These are phyloP conservation scores for Nitzschia sp. DNA, from an alignment of 108 stramenopile species.

Conservation along the genomic window DNA sequence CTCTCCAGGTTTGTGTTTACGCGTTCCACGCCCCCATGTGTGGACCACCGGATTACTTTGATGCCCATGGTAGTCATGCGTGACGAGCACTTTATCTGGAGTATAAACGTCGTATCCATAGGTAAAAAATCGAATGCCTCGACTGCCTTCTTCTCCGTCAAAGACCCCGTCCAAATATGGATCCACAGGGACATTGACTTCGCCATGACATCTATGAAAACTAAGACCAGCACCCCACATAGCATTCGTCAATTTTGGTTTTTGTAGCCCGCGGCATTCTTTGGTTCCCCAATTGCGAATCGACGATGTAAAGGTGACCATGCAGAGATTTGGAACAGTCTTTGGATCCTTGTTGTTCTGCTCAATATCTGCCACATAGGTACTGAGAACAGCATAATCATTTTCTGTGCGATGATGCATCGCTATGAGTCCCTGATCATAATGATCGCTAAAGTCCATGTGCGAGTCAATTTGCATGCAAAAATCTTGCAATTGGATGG, in stretches of 20 bases:
- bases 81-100: constrained; percentile 68
- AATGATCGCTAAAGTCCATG: constrained; percentile 76
- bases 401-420: constrained; percentile 80
- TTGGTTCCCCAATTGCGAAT: constrained; percentile 74
- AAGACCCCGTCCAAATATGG: constrained; percentile 77
- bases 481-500: constrained; percentile 71
- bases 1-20: background rate
- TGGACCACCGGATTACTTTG: constrained; percentile 59
- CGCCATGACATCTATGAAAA: constrained; percentile 83
- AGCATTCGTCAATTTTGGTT: constrained; percentile 70
- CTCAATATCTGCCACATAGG: constrained; percentile 78
- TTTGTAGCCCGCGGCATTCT: constrained; percentile 39
- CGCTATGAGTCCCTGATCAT: constrained; percentile 58
- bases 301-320: constrained; percentile 61
- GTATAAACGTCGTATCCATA: constrained; percentile 92
- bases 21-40: constrained; percentile 37
- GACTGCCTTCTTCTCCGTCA: constrained; percentile 91
- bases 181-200: constrained; percentile 85
- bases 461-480: constrained; percentile 89
- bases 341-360: constrained; percentile 50
- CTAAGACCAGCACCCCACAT: constrained; percentile 87
- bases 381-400: constrained; percentile 85
- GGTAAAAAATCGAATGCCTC: constrained; percentile 81
- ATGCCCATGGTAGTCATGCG: constrained; percentile 79
- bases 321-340: constrained; percentile 73